phyloP scores from a whole-genome alignment of 345 rosid species.

The Cardamine occulta region DNA sequence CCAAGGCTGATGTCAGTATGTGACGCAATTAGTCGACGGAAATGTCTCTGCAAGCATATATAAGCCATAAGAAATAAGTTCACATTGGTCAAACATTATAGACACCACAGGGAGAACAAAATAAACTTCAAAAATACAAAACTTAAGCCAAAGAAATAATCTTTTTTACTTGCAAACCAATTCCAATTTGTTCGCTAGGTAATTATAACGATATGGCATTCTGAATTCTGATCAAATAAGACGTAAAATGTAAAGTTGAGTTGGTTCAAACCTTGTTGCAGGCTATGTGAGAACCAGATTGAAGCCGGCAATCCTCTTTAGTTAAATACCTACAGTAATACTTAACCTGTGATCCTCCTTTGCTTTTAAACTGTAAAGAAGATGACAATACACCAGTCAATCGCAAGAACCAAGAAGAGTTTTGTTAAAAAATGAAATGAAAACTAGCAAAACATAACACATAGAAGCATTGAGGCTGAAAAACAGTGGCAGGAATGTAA shows the following conservation, averaged over 20 bases:
- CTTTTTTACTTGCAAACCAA: background rate
- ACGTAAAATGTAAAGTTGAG: slow-evolving; percentile 6
- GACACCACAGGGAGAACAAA: slow-evolving; percentile 1
- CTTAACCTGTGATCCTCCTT: slow-evolving; percentile 97
- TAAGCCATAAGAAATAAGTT: background rate
- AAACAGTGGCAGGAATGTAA: slow-evolving; percentile 5
- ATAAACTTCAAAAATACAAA: background rate
- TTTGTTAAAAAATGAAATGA: background rate
- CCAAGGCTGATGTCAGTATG: slow-evolving; percentile 93
- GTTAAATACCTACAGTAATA: slow-evolving; percentile 91
- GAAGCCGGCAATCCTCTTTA: slow-evolving; percentile 93
- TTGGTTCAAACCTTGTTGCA: slow-evolving; percentile 77
- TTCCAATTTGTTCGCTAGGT: background rate
- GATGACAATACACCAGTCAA: slow-evolving; percentile 32
- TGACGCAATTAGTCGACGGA: slow-evolving; percentile 88
- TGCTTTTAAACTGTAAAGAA: slow-evolving; percentile 79
- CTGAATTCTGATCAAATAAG: background rate
- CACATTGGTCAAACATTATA: background rate
- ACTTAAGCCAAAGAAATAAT: background rate
- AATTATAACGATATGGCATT: background rate
- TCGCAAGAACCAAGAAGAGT: background rate
- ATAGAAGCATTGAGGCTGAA: slow-evolving; percentile 23
- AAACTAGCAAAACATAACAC: slow-evolving; percentile 4
- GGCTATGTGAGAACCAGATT: slow-evolving; percentile 75
- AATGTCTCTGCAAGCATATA: slow-evolving; percentile 75